A percentile compares a stretch with the other conserved stretches of the same genome.
These are phyloP conservation scores for Panellus pusillus DNA, from an alignment of 768 basidiomycete species.

Conservation along the genomic window DNA sequence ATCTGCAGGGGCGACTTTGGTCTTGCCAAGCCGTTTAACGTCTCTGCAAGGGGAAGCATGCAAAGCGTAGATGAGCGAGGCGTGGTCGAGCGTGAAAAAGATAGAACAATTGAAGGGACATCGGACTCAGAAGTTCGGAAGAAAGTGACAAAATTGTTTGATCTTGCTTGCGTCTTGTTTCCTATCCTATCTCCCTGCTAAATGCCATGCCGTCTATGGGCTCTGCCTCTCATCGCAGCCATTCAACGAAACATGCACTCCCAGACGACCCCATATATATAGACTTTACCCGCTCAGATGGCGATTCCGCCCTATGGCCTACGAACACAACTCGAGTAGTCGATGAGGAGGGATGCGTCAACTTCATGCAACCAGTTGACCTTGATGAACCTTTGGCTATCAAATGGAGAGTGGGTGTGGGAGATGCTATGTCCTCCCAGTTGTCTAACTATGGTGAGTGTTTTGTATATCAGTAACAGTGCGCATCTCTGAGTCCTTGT, in stretches of 20 bases:
- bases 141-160: too few relatives aligned
- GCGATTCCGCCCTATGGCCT: constrained; percentile 55
- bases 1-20: constrained; percentile 50
- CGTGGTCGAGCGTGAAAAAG: constrained; percentile 16
- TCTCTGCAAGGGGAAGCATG: constrained; percentile 44
- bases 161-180: too few relatives aligned
- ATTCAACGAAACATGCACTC: constrained; percentile 34
- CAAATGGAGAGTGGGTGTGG: constrained; percentile 57
- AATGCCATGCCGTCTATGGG: too few relatives aligned
- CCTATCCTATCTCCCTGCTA: too few relatives aligned
- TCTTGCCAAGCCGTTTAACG: constrained; percentile 76
- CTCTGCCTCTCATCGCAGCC: constrained; percentile 10
- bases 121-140: too few relatives aligned
- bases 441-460: constrained; percentile 52
- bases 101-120: too few relatives aligned
- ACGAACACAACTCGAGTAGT: constrained; percentile 51
- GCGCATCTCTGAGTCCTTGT: constrained; percentile 8
- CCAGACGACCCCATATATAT: constrained; percentile 56
- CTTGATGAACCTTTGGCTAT: constrained; percentile 51
- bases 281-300: constrained; percentile 65
- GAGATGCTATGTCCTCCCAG: constrained; percentile 39
- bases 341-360: constrained; percentile 64
- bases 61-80: constrained; percentile 69
- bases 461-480: background rate
- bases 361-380: constrained; percentile 61